Conservation (phyloP, 139 green algal genomes). For the Tetraselmis striata region DNA sequence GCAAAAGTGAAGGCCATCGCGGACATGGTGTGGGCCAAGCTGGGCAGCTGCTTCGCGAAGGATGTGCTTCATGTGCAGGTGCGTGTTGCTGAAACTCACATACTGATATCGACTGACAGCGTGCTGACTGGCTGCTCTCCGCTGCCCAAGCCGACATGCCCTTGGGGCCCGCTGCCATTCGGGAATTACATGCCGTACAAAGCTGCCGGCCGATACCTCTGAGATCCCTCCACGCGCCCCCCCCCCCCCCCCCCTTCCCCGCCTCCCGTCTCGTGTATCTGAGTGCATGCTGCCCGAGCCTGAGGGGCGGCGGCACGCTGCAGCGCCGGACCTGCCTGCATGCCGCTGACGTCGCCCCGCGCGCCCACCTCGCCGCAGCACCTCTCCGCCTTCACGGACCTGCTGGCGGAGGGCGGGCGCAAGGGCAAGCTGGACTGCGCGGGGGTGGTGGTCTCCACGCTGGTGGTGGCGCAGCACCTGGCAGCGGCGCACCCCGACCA, state of each 20-base stretch:
- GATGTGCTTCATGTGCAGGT: constrained; percentile 37
- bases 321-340: too few species aligned
- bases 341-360: too few species aligned
- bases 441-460: constrained; percentile 31
- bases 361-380: constrained; percentile 30
- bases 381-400: constrained; percentile 22
- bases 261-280: too few species aligned
- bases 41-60: constrained; percentile 30
- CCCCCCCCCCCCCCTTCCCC: too few species aligned
- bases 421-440: constrained; percentile 35
- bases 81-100: neutral
- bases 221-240: too few species aligned
- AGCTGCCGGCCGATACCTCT: too few species aligned
- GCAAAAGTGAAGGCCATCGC: constrained; percentile 36
- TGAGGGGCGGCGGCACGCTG: too few species aligned
- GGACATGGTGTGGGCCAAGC: constrained; percentile 30
- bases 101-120: too few species aligned
- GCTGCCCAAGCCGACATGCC: too few species aligned
- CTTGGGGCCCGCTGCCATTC: too few species aligned
- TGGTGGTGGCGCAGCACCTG: constrained; percentile 24
- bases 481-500: neutral
- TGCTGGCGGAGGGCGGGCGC: constrained; percentile 10
- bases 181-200: neutral
- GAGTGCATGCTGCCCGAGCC: too few species aligned
- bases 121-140: too few species aligned